These are phyloP conservation scores for Vitis labrusca DNA, from an alignment of 164 flowering plant species.

Conservation along the genomic window DNA sequence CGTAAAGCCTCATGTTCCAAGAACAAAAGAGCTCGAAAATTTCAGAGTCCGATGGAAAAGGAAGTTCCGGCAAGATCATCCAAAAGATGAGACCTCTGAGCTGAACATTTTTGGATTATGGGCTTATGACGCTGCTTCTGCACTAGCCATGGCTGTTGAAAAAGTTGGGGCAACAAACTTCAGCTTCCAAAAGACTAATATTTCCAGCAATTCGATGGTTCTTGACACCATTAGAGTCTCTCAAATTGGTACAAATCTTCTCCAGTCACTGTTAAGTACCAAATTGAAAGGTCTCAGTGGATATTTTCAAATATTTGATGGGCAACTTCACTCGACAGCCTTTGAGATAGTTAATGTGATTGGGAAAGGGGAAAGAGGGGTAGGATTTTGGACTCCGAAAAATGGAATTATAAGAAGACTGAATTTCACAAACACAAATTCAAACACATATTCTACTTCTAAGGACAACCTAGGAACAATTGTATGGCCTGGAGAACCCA, in stretches of 20 bases:
- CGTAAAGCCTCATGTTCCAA: conserved; percentile 27
- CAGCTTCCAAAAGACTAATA: conserved; percentile 7
- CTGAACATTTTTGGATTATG: conserved; percentile 32
- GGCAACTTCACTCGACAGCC: conserved; percentile 28
- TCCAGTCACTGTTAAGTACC: conserved; percentile 14
- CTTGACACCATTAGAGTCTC: conserved; percentile 30
- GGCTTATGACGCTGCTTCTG: conserved; percentile 49
- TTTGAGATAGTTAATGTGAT: conserved; percentile 43
- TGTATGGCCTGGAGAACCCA: conserved; percentile 43
- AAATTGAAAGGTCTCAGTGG: conserved; percentile 40
- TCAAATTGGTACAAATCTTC: conserved; percentile 25
- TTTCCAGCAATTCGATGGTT: conserved; percentile 1
- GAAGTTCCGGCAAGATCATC: conserved; percentile 17
- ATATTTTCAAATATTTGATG: conserved; percentile 29
- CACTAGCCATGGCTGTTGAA: conserved; percentile 44
- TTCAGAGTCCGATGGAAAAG: conserved; percentile 32
- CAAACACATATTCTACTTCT: neutral
- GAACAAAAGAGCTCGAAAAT: conserved; percentile 16
- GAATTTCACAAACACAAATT: neutral
- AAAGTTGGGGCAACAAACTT: conserved; percentile 7
- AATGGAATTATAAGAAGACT: conserved; percentile 23
- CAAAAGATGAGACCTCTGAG: conserved; percentile 1
- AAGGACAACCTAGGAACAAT: conserved; percentile 3
- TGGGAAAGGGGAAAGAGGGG: conserved; percentile 20
- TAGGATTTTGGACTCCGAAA: conserved; percentile 41